Conservation (phyloP, 257 asterid genomes). For the Ophiorrhiza pumila region DNA sequence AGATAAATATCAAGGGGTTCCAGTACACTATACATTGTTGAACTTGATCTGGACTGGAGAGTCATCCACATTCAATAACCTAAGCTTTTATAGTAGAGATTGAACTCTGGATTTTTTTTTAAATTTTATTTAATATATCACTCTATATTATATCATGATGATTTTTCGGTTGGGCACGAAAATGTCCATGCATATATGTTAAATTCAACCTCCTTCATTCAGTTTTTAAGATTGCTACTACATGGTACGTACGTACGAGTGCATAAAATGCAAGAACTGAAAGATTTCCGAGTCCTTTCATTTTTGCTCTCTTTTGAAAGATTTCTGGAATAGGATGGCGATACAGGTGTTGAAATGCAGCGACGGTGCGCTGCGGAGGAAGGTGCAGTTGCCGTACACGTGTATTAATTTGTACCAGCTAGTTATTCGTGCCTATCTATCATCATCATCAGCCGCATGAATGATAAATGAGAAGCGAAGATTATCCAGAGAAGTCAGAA, state of each 20-base stretch:
- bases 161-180: too few species aligned
- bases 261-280: not conserved
- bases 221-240: too few species aligned
- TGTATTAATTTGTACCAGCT: not conserved
- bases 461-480: too few species aligned
- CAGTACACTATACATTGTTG: not conserved
- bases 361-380: conserved; percentile 18
- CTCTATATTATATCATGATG: too few species aligned
- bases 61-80: not conserved
- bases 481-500: conserved; percentile 3
- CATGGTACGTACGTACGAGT: too few species aligned
- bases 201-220: too few species aligned
- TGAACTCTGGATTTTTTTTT: too few species aligned
- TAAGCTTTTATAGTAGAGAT: too few species aligned
- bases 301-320: not conserved
- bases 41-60: not conserved
- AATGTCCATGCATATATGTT: too few species aligned
- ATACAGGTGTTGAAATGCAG: not conserved
- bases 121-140: too few species aligned
- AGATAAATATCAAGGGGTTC: not conserved
- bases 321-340: not conserved
- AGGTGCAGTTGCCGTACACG: conserved; percentile 6
- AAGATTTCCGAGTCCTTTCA: not conserved
- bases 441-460: not conserved
- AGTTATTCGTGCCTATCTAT: conserved; percentile 3